Percentiles rank a stretch among this genome's conserved stretches.
phyloP scores from a whole-genome alignment of 2,329 filamentous ascomycete genomes.

The Tolypocladium ovalisporum region DNA sequence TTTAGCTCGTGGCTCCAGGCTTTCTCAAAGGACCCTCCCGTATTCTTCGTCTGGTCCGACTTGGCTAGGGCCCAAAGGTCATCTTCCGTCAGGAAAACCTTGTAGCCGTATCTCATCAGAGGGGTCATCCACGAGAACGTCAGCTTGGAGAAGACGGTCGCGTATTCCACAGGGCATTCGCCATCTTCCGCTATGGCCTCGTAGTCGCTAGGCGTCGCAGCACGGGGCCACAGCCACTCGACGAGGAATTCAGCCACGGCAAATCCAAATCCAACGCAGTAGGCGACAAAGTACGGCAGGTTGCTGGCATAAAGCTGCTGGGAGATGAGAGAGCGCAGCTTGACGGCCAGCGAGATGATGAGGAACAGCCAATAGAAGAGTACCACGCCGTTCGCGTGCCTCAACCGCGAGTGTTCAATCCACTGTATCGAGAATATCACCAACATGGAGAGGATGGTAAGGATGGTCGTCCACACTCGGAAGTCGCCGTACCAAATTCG shows the following conservation, averaged over 20 bases:
- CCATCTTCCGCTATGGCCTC: slow-evolving; percentile 47
- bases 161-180: slow-evolving; percentile 73
- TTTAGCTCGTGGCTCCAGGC: slow-evolving; percentile 72
- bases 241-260: slow-evolving; percentile 61
- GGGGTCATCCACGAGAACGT: slow-evolving; percentile 99
- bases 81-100: slow-evolving; percentile 82
- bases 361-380: slow-evolving; percentile 90
- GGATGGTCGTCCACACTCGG: slow-evolving; percentile 69
- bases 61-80: slow-evolving; percentile 88
- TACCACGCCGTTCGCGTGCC: slow-evolving; percentile 78
- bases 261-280: slow-evolving; percentile 61
- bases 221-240: slow-evolving; percentile 83
- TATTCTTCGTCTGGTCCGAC: slow-evolving; percentile 66
- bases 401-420: slow-evolving; percentile 71
- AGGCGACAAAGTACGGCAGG: slow-evolving; percentile 66
- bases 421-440: slow-evolving; percentile 76
- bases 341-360: slow-evolving; percentile 65
- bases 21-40: slow-evolving; percentile 57
- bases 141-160: slow-evolving; percentile 83
- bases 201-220: slow-evolving; percentile 43
- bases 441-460: slow-evolving; percentile 60
- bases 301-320: slow-evolving; percentile 59
- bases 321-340: slow-evolving; percentile 75
- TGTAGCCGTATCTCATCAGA: slow-evolving; percentile 92
- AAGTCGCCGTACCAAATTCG: slow-evolving; percentile 71